Base-by-base conservation (phyloP, 176 grass and related monocot genomes). In the Carex pumila region DNA sequence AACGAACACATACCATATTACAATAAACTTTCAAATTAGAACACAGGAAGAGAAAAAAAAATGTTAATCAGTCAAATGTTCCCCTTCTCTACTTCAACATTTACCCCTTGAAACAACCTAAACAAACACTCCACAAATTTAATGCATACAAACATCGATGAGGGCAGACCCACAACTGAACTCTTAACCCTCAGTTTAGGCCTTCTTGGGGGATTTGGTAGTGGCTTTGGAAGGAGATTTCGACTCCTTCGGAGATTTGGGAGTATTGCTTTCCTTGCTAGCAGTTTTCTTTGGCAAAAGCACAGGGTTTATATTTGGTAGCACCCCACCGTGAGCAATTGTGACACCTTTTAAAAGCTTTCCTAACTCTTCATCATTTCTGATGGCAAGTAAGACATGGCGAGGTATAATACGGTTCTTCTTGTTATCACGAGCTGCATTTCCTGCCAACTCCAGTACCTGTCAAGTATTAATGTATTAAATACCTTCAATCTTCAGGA, bases 381-480 rank as follows among this genome's bases (percentile, higher is more conserved):
- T 87, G 71, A 94, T 89, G 76, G 92, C 92, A 76, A 94, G 87
- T 59, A 94, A 82, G 19, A 94, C 89, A 56, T 94, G 92, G 68
- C 89, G 89, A 34, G 92, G 92, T 68, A 91, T 94, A 71, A 94
- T 94, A 61, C 92, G 79, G 79, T 85, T 94, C 87, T 88, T 94
- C 89, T 94, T 94, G 92, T 94, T 94, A 85, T 94, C 92, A 50
- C 87, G 77, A 64, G 92, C 92, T 50, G 92, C 92, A 86, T 94
- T 94, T 81, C 92, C 92, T 50, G 92, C 92, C 10, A 91, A 79
- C 85, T 94, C 92, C 6, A 94, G 85, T 19, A 94, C 79, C 92
- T 94, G 18, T 22, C 77, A 22, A 72, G 19, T 45, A 71, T 21
- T 47, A 19, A 71, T 43, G 29, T 78, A 56, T 78, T 71, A 1